Evolutionary conservation across 768 basidiomycete species (phyloP).

Genomic region (Baorangia bicolor): DNA sequence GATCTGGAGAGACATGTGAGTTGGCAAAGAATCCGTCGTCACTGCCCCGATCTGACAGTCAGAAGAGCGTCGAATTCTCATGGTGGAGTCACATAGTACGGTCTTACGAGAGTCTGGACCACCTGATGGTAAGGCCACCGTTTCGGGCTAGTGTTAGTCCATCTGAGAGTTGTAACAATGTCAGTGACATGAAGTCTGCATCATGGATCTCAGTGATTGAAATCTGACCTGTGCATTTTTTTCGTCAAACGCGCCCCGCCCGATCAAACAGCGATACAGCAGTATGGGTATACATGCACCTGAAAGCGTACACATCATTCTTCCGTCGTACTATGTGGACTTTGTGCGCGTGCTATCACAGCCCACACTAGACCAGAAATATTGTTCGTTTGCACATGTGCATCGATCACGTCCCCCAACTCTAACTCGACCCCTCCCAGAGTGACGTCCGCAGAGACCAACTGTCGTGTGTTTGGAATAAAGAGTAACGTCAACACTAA

Average conservation of each 20-base stretch:
- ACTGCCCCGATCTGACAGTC: no score
- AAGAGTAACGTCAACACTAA: slow-evolving; percentile 63
- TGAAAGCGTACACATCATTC: neutral
- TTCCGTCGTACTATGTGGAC: neutral
- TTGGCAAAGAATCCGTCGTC: no score
- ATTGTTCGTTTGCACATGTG: slow-evolving; percentile 63
- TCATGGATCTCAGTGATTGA: no score
- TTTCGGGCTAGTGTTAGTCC: neutral
- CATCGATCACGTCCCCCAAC: slow-evolving; percentile 57
- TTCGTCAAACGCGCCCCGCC: neutral
- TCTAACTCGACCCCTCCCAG: slow-evolving; percentile 53
- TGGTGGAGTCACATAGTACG: neutral
- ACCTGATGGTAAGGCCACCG: neutral
- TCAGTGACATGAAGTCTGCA: neutral
- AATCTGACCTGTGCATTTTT: neutral
- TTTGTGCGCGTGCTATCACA: slow-evolving; percentile 43
- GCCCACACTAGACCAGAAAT: slow-evolving; percentile 63
- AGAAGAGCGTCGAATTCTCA: neutral
- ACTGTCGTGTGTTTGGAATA: slow-evolving; percentile 62
- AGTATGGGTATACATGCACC: neutral
- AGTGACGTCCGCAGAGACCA: slow-evolving; percentile 62
- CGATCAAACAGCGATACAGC: neutral
- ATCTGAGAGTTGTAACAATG: no score
- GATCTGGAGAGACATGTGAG: no score
- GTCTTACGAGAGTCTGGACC: neutral